phyloP scores from a whole-genome alignment of 2,329 filamentous ascomycete genomes.

The Arthrobotrys conoides region DNA sequence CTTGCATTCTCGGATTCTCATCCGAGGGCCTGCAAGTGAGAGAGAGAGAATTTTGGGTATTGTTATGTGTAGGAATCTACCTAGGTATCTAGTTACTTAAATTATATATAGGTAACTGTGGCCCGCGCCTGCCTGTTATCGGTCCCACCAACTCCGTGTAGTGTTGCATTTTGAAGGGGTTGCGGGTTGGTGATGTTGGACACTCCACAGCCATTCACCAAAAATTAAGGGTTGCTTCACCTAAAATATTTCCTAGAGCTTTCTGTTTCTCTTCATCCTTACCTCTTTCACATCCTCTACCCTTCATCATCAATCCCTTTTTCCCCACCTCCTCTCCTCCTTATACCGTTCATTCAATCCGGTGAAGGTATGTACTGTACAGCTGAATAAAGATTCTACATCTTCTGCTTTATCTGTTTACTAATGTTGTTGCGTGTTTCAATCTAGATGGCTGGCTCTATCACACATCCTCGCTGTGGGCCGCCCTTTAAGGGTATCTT shows the following conservation, averaged over 20 bases:
- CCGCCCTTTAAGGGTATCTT: background rate
- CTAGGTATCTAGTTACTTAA: too few relatives aligned
- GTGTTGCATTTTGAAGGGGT: conserved; percentile 21
- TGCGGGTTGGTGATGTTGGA: conserved; percentile 25
- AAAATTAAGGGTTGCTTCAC: conserved; percentile 3
- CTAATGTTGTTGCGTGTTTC: background rate
- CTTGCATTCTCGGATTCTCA: background rate
- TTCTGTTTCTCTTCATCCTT: background rate
- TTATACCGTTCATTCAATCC: background rate
- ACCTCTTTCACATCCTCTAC: background rate
- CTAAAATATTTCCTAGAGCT: background rate
- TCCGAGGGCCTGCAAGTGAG: background rate
- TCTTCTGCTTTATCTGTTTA: background rate
- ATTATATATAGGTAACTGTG: background rate
- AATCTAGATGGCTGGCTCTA: conserved; percentile 25
- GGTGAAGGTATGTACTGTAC: background rate
- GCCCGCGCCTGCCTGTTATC: background rate
- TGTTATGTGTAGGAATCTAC: background rate
- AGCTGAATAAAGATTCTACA: background rate
- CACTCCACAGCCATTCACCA: background rate
- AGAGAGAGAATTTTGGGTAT: background rate
- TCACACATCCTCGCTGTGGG: background rate
- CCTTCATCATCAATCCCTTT: background rate
- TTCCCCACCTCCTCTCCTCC: background rate
- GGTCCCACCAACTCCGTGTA: background rate